phyloP scores from a whole-genome alignment of 2,329 filamentous ascomycete genomes.

The Kalmusia sp. region DNA sequence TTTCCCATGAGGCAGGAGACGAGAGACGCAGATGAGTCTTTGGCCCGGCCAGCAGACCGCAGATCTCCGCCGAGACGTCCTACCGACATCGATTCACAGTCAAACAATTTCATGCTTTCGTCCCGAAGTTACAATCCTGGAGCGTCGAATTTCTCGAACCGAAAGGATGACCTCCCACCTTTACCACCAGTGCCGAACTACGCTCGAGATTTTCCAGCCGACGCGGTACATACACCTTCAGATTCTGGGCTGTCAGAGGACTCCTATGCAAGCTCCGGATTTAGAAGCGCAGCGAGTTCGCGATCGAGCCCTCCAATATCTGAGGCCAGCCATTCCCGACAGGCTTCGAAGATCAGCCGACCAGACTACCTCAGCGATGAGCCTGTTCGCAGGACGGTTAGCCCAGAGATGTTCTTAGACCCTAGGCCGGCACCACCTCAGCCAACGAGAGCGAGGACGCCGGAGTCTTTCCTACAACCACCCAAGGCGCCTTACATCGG shows the following conservation, averaged over 20 bases:
- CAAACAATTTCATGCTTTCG: constrained; percentile 30
- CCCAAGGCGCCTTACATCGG: constrained; percentile 26
- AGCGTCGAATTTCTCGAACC: constrained; percentile 18
- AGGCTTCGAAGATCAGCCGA: constrained; percentile 35
- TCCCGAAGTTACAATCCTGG: constrained; percentile 30
- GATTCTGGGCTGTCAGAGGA: constrained; percentile 50
- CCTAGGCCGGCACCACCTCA: constrained; percentile 21
- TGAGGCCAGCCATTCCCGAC: constrained; percentile 41
- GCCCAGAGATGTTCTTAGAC: constrained; percentile 38
- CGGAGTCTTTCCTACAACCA: constrained; percentile 29
- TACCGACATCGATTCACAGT: constrained; percentile 24
- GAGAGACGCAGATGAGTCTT: constrained; percentile 24
- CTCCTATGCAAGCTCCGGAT: constrained; percentile 42
- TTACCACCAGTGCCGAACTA: constrained; percentile 27
- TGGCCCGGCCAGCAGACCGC: constrained; percentile 37
- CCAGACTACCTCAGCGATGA: constrained; percentile 32
- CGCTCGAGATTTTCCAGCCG: constrained; percentile 31
- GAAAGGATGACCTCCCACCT: constrained; percentile 32
- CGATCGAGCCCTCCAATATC: constrained; percentile 49
- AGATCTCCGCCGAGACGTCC: constrained; percentile 27
- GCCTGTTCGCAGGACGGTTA: constrained; percentile 32
- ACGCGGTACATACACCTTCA: constrained; percentile 45
- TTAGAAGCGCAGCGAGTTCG: constrained; percentile 44
- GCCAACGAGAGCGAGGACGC: constrained; percentile 20
- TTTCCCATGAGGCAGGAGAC: constrained; percentile 32